phyloP scores from a whole-genome alignment of 352 stramenopile species.

The Pythium monospermum region DNA sequence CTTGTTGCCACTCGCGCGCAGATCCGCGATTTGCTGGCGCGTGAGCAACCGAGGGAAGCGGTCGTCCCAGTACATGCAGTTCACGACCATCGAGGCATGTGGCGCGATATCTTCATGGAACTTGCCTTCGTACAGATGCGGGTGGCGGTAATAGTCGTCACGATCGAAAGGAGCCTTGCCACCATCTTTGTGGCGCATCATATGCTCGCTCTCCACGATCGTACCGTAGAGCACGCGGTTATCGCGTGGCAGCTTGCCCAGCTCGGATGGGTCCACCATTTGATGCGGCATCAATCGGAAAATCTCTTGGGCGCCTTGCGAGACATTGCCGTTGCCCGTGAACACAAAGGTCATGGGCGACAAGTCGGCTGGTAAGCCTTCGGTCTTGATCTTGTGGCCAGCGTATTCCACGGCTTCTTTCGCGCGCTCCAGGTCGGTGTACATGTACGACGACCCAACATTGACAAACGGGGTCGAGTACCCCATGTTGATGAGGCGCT shows the following conservation, averaged over 20 bases:
- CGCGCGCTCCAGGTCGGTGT: constrained; percentile 86
- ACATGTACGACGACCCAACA: constrained; percentile 92
- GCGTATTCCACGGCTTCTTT: constrained; percentile 81
- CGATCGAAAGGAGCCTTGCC: constrained; percentile 23
- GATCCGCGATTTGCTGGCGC: constrained; percentile 80
- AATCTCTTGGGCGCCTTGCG: constrained; percentile 92
- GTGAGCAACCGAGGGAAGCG: constrained; percentile 91
- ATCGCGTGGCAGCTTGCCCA: constrained; percentile 61
- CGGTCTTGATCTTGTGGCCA: constrained; percentile 72
- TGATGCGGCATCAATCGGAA: constrained; percentile 93
- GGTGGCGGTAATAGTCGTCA: constrained; percentile 90
- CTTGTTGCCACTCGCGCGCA: constrained; percentile 58
- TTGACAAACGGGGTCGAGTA: constrained; percentile 94
- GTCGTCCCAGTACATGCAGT: constrained; percentile 97
- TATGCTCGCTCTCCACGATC: constrained; percentile 67
- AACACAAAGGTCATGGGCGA: constrained; percentile 89
- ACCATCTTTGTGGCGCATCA: constrained; percentile 51
- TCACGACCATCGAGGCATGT: constrained; percentile 91
- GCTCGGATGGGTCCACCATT: constrained; percentile 87
- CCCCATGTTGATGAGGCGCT: constrained; percentile 90
- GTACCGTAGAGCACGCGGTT: constrained; percentile 74
- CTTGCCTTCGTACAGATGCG: constrained; percentile 84
- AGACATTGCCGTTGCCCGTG: constrained; percentile 94
- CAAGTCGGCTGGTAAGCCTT: constrained; percentile 76
- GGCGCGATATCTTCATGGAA: constrained; percentile 91